Evolutionary conservation across 345 rosid genomes (phyloP), one percentile per base, ranked within the genome.

Genomic region (Trapa bicornis): DNA sequence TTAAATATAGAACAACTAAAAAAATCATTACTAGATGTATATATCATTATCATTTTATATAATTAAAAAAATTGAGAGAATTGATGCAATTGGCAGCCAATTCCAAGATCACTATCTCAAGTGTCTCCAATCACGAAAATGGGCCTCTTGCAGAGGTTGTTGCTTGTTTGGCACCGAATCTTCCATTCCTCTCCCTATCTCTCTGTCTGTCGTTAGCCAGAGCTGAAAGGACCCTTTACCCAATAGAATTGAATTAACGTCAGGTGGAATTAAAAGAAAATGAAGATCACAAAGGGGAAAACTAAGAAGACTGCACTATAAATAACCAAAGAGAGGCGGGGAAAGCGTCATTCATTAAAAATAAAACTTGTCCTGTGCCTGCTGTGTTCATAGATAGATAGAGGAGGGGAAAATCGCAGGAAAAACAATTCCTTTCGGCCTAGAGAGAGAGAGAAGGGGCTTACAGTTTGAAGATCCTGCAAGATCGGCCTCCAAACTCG

Each of bases 401-500:
- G 35, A 61, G 37, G 8, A 13, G 48, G 62, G 53, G 32, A 41
- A 17, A 65, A 17, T 6, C 52, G 60, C 76, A 76, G 76, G 72
- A 77, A 79, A 68, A 76, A 72, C 45, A 65, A 36, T 47, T 41
- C 66, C 36, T 37, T 73, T 65, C 41, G 69, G 70, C 79, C 66
- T 70, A 37, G 65, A 67, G 77, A 76, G 71, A 71, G 65, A 69
- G 69, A 61, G 75, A 69, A 50, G 52, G 22, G 48, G 48, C 48
- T 45, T 45, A 10, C 48, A 13, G 61, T 37, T 6, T 47, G 42
- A 61, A 76, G 84, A 80, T 84, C 80, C 73, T 80, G 76, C 61
- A 79, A 78, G 86, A 80, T 86, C 85, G 75, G 81, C 64, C 75
- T 66, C 71, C 16, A 64, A 66, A 38, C 61, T 75, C 86, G 73